Evolutionary conservation across 352 stramenopile species (phyloP).

Genomic region (Pythium utonaiense): DNA sequence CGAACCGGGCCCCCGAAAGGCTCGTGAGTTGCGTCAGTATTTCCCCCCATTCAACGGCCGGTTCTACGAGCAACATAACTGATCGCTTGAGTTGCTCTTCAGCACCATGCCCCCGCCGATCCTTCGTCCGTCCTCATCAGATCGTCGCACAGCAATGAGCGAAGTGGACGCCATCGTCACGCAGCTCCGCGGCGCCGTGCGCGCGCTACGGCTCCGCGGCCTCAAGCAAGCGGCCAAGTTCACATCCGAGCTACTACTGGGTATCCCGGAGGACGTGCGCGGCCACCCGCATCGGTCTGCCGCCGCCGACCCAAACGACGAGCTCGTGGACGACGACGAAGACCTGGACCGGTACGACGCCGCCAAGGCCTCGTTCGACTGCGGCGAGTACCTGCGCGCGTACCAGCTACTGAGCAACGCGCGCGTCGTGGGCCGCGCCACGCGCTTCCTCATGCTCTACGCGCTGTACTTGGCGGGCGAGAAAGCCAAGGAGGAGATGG

Average conservation of each 20-base stretch:
- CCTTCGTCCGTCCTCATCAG: too few relatives aligned
- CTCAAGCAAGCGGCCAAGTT: constrained; percentile 72
- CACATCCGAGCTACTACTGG: constrained; percentile 70
- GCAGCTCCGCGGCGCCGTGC: constrained; percentile 49
- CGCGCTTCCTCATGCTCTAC: constrained; percentile 74
- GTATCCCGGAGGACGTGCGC: constrained; percentile 42
- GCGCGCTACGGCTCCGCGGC: constrained; percentile 46
- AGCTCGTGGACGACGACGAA: constrained; percentile 28
- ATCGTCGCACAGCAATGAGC: too few relatives aligned
- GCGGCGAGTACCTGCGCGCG: constrained; percentile 70
- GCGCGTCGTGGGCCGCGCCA: constrained; percentile 19
- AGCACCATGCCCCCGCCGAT: too few relatives aligned
- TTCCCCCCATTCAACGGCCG: too few relatives aligned
- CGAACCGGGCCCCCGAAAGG: too few relatives aligned
- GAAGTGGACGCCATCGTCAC: constrained; percentile 33
- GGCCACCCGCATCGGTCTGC: not conserved
- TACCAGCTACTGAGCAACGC: constrained; percentile 44
- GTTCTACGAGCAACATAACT: too few relatives aligned
- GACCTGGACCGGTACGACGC: constrained; percentile 52
- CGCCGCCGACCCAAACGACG: not conserved
- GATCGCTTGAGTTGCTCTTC: too few relatives aligned
- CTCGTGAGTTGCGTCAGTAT: too few relatives aligned
- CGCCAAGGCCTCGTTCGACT: constrained; percentile 63
- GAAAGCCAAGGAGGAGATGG: constrained; percentile 77
- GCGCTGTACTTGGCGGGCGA: constrained; percentile 78